Percentiles rank a stretch among this genome's conserved stretches.
Evolutionary conservation across 192 early-diverging fungal species (phyloP).

Genomic region (Podila minutissima): DNA sequence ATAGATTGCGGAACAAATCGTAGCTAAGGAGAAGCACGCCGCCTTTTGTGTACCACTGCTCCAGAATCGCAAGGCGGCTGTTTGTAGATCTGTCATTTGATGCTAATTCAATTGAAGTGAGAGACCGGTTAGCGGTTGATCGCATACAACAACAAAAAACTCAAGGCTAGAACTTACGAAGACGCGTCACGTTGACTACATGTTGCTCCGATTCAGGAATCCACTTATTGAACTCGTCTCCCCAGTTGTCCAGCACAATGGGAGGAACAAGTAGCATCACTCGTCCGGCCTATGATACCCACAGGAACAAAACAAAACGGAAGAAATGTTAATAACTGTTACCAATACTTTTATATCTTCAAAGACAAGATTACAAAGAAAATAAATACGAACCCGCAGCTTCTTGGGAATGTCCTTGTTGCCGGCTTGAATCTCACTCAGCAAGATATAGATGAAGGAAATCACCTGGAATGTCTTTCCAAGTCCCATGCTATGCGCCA

Average conservation of each 20-base stretch:
- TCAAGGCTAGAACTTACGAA: conserved; percentile 54
- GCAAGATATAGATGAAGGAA: conserved; percentile 74
- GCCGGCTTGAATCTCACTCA: conserved; percentile 62
- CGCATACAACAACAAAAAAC: neutral
- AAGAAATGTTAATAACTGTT: neutral
- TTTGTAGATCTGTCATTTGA: neutral
- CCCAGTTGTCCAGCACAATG: conserved; percentile 79
- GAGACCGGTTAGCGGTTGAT: neutral
- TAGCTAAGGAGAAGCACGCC: conserved; percentile 81
- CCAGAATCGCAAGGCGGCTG: conserved; percentile 44
- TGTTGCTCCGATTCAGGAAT: conserved; percentile 41
- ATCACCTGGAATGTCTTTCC: conserved; percentile 83
- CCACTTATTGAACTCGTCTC: conserved; percentile 76
- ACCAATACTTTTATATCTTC: too few species aligned
- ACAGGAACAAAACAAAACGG: neutral
- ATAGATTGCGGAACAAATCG: conserved; percentile 61
- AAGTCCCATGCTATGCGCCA: conserved; percentile 90
- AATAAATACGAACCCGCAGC: conserved; percentile 42
- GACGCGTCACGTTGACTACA: conserved; percentile 43
- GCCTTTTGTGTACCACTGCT: conserved; percentile 67
- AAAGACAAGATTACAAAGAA: neutral
- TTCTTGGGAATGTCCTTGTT: conserved; percentile 66
- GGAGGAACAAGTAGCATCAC: conserved; percentile 81
- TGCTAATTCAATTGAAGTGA: conserved; percentile 9
- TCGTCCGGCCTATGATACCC: conserved; percentile 37